These are phyloP conservation scores for Suillus occidentalis DNA, from an alignment of 768 basidiomycete genomes.

Conservation along the genomic window DNA sequence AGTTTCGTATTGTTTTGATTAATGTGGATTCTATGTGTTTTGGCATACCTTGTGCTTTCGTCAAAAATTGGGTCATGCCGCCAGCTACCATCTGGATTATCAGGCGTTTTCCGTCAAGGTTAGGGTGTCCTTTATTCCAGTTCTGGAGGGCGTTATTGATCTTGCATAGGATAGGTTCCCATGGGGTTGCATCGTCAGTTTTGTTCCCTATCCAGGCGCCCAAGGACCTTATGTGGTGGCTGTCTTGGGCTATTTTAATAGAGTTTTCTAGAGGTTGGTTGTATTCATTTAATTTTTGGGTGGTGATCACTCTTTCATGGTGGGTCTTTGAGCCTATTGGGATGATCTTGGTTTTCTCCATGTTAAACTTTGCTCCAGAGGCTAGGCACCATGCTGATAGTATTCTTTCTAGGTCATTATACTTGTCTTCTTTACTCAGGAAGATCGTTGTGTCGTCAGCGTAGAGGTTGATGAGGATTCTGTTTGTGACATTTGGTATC, in stretches of 20 bases:
- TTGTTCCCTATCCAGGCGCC: conserved; percentile 29
- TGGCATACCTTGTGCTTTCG: conserved; percentile 33
- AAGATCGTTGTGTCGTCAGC: too few species aligned
- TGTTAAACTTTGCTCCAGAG: conserved; percentile 21
- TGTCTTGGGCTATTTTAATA: conserved; percentile 15
- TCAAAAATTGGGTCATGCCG: conserved; percentile 31
- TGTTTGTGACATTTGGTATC: too few species aligned
- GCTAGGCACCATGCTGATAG: not conserved
- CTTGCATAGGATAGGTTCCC: conserved; percentile 21
- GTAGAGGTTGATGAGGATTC: too few species aligned
- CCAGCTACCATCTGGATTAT: conserved; percentile 23
- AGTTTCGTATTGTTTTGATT: conserved; percentile 13
- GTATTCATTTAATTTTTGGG: not conserved
- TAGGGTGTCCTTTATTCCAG: conserved; percentile 17
- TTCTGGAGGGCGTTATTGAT: conserved; percentile 10
- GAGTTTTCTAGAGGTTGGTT: not conserved
- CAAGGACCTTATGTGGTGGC: conserved; percentile 11
- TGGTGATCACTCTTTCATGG: not conserved
- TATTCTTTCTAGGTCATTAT: too few species aligned
- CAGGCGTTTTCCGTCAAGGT: conserved; percentile 16
- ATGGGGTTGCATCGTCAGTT: conserved; percentile 8
- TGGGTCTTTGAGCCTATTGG: conserved; percentile 5
- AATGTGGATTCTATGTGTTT: conserved; percentile 13
- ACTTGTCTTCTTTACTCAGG: too few species aligned
- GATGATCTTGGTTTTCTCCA: conserved; percentile 22